Evolutionary conservation across 2,329 filamentous ascomycete species (phyloP), one percentile per base, ranked within the genome.

Genomic region (Phoma sp.): DNA sequence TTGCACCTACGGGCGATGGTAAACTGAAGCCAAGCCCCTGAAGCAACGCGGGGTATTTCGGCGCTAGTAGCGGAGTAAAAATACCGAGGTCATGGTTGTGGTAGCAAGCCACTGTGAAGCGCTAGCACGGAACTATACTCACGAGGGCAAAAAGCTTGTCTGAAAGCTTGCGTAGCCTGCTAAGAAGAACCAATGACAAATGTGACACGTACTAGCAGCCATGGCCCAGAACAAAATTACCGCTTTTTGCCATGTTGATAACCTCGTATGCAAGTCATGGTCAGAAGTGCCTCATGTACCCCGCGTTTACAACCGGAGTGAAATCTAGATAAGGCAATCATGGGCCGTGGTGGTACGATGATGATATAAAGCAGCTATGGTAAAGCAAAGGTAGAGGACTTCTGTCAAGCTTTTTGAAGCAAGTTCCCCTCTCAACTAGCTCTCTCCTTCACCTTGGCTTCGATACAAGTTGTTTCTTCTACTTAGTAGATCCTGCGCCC

Each of bases 81-180:
- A 18, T 39, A 49, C 29, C 46, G 46, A 42, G 46, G 46, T 26
- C 18, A 7, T 29, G 37, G 37, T 21, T 21, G 14, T 42, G 46
- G 37, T 30, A 28, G 37, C 23, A 25, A 10, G n/a, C 5, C 26
- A 29, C 4, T 12, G 23, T 36, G 30, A 49, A 33, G 23, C 30
- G 36, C 29, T 17, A 30, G 36, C 11, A 20, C 17, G 14, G 15
- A 5, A 15, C 30, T 42, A 42, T 5, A 15, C 29, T 49, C 37
- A 49, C 30, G 46, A 17, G 29, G 29, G n/a, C 20, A n/a, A 29
- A 21, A 49, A 49, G 37, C 46, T 42, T 49, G 30, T 49, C n/a
- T 34, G 11, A 29, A 36, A 11, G 46, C 37, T 49, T 49, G 37
- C 37, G 37, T 42, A 28, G 17, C 5, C 11, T 33, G 28, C 20